Percentiles rank a stretch among this genome's conserved stretches.
These are phyloP conservation scores for Byssoonygena ceratinophila DNA, from an alignment of 2,329 filamentous ascomycete genomes.

Conservation along the genomic window DNA sequence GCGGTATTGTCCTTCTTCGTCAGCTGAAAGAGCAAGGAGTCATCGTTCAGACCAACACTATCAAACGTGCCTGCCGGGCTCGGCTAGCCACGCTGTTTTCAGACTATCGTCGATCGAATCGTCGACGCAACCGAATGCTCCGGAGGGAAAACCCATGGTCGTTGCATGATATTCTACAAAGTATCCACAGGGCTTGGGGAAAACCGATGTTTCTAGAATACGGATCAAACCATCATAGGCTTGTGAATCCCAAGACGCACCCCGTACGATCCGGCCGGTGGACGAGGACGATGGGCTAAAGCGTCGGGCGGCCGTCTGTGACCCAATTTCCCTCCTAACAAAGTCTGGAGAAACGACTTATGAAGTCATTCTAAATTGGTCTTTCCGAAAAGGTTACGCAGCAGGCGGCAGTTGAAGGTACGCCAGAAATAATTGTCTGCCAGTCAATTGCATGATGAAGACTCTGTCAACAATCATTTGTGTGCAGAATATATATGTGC, in stretches of 20 bases:
- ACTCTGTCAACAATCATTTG: too few relatives aligned
- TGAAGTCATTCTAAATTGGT: too few relatives aligned
- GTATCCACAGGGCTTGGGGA: slow-evolving; percentile 30
- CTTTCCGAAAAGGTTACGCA: too few relatives aligned
- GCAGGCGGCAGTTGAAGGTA: too few relatives aligned
- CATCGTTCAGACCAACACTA: slow-evolving; percentile 22
- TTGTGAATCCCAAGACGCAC: slow-evolving; percentile 15
- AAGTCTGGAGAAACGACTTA: background rate
- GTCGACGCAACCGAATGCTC: slow-evolving; percentile 28
- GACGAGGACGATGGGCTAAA: background rate
- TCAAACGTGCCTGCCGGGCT: slow-evolving; percentile 28
- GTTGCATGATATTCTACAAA: slow-evolving; percentile 23
- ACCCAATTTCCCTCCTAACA: background rate
- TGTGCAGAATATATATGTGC: too few relatives aligned
- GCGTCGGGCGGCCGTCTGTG: background rate
- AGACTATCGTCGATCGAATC: slow-evolving; percentile 23
- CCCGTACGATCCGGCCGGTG: background rate
- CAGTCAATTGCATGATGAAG: too few relatives aligned
- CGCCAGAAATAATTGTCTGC: too few relatives aligned
- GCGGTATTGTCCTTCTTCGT: slow-evolving; percentile 32
- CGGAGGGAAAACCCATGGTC: slow-evolving; percentile 30
- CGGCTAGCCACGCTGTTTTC: slow-evolving; percentile 33
- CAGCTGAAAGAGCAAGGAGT: slow-evolving; percentile 31
- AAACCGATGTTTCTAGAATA: slow-evolving; percentile 23
- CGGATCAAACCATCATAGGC: slow-evolving; percentile 17